Base-by-base conservation (phyloP, 1,284 basidiomycete genomes). In the Cutaneotrichosporon sp. region DNA sequence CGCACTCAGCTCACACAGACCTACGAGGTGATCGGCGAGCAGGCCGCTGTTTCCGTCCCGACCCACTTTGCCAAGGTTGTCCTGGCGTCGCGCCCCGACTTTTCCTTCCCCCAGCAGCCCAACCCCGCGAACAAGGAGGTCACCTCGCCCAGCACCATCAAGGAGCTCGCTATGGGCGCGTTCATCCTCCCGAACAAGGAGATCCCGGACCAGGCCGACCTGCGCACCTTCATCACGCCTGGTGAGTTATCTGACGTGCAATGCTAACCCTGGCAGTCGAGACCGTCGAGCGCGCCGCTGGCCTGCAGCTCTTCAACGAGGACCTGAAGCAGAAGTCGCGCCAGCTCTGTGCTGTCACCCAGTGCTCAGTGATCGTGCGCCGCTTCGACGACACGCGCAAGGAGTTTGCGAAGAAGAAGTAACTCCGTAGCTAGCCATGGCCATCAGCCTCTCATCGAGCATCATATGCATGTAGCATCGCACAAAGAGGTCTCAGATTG, bases 1-100 rank as follows among this genome's bases (percentile, higher is more conserved):
- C n/a, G n/a, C n/a, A n/a, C n/a, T n/a, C 25, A n/a, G 52, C 54
- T 51, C 13, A 29, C 33, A 18, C 65, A 95, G 91, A 87, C 85
- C 3, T 87, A 97, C 76, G 93, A 97, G 84, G 91, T 99, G 45
- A 97, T 98, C 67, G 97, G 95, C 0, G 86, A 85, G 36, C 94
- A 92, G 25, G 92, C 93, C 4, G 91, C 89, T 70, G 84, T 98
- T 58, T 83, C 90, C 34, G 97, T 99, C 8, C 97, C 97, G 0
- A 99, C 97, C 5, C 97, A 99, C 77, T 99, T 99, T 78, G 95
- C 95, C 34, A 99, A 98, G 80, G 94, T 98, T 31, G 87, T 98
- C 27, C 83, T 97, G 56, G 87, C 90, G 1, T 85, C 91, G 0
- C 85, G 85, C 68, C 87, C 91, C 0, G 83, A 86, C 22, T 91